Evolutionary conservation across 2,329 filamentous ascomycete species (phyloP).

Genomic region (Penicillium crustosum): DNA sequence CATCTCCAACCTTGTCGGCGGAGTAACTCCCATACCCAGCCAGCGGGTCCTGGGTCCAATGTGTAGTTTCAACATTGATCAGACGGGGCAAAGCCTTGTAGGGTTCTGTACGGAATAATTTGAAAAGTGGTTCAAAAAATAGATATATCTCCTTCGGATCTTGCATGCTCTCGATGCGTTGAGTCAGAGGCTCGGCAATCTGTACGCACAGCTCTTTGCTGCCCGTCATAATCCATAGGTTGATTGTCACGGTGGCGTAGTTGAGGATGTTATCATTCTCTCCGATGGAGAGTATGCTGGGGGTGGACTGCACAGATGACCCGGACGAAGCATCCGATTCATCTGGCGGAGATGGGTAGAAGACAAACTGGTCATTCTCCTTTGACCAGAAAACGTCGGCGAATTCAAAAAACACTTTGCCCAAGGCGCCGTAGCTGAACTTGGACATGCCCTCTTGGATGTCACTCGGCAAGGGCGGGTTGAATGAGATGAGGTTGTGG

Average conservation of each 20-base stretch:
- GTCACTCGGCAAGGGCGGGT: constrained; percentile 38
- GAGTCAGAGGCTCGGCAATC: constrained; percentile 47
- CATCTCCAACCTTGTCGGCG: constrained; percentile 48
- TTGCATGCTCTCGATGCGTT: constrained; percentile 47
- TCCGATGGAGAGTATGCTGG: constrained; percentile 13
- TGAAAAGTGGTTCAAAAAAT: constrained; percentile 49
- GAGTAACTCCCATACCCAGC: constrained; percentile 47
- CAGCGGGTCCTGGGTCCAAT: constrained; percentile 47
- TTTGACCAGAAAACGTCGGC: constrained; percentile 48
- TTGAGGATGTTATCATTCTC: constrained; percentile 41
- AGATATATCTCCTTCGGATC: constrained; percentile 38
- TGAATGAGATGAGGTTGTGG: constrained; percentile 43
- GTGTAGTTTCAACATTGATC: constrained; percentile 44
- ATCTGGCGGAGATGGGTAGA: constrained; percentile 43
- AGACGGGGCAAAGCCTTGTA: constrained; percentile 45
- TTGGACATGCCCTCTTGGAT: constrained; percentile 39
- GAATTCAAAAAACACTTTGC: constrained; percentile 48
- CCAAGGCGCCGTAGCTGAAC: constrained; percentile 45
- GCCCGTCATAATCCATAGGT: constrained; percentile 47
- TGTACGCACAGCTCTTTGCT: constrained; percentile 46
- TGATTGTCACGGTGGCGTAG: constrained; percentile 47
- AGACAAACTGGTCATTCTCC: constrained; percentile 49
- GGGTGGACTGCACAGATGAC: constrained; percentile 21
- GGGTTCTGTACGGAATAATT: constrained; percentile 45
- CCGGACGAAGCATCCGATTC: constrained; percentile 30